Conservation (phyloP, 2,329 filamentous ascomycete species). For the Thelonectria discophora region DNA sequence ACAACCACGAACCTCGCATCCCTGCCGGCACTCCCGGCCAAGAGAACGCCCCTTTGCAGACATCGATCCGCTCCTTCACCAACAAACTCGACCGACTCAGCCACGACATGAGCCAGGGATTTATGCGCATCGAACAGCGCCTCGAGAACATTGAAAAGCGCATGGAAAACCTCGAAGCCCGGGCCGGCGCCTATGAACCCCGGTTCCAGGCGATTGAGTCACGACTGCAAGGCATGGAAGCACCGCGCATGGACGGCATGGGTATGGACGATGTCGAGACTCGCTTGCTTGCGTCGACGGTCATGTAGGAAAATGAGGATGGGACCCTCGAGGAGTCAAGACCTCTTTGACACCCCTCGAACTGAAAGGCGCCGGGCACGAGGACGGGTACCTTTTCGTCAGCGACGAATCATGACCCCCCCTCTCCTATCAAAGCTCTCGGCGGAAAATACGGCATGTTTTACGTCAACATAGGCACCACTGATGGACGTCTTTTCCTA, state of each 20-base stretch:
- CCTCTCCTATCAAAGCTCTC: not conserved
- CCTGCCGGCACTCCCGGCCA: slow-evolving; percentile 63
- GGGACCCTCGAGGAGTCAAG: slow-evolving; percentile 9
- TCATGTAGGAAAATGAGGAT: slow-evolving; percentile 50
- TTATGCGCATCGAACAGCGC: slow-evolving; percentile 60
- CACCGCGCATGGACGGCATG: slow-evolving; percentile 53
- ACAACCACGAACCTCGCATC: slow-evolving; percentile 69
- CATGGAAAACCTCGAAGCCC: slow-evolving; percentile 62
- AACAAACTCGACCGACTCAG: slow-evolving; percentile 68
- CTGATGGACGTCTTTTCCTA: slow-evolving; percentile 26
- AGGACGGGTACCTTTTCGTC: slow-evolving; percentile 2
- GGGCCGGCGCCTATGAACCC: slow-evolving; percentile 53
- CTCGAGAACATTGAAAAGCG: slow-evolving; percentile 64
- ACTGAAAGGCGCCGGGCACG: slow-evolving; percentile 13
- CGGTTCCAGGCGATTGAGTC: slow-evolving; percentile 56
- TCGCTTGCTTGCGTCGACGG: slow-evolving; percentile 53
- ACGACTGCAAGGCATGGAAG: slow-evolving; percentile 54
- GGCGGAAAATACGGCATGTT: slow-evolving; percentile 22
- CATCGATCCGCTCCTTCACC: slow-evolving; percentile 65
- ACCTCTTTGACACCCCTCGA: slow-evolving; percentile 15
- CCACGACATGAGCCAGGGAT: slow-evolving; percentile 64
- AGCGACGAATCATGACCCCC: not conserved
- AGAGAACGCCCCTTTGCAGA: slow-evolving; percentile 66
- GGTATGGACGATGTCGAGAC: slow-evolving; percentile 58
- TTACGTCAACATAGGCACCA: slow-evolving; percentile 7